Evolutionary conservation across 2,329 filamentous ascomycete species (phyloP).

Genomic region (Exophiala lecanii-corni): DNA sequence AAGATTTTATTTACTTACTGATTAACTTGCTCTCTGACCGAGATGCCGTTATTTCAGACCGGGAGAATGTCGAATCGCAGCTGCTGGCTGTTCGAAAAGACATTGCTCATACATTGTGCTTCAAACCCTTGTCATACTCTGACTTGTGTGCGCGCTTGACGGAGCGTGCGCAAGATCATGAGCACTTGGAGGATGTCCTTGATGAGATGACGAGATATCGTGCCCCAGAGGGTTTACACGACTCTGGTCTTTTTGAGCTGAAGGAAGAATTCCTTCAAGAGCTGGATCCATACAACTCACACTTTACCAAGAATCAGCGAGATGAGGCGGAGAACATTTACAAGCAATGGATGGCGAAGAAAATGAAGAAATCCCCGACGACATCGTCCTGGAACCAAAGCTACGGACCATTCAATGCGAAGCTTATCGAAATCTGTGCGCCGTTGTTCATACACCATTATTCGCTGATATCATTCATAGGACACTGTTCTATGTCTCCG

Average conservation of each 20-base stretch:
- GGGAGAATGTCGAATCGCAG: constrained; percentile 62
- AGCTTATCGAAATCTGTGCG: constrained; percentile 69
- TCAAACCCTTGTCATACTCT: constrained; percentile 92
- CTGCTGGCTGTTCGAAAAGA: constrained; percentile 75
- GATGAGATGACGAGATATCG: constrained; percentile 86
- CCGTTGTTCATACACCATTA: constrained; percentile 75
- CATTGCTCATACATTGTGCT: constrained; percentile 89
- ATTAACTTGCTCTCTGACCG: constrained; percentile 89
- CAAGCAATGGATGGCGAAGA: constrained; percentile 80
- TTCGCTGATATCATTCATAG: constrained; percentile 91
- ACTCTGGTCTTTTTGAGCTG: constrained; percentile 90
- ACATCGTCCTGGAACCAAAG: constrained; percentile 88
- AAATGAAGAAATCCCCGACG: constrained; percentile 73
- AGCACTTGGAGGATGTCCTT: constrained; percentile 79
- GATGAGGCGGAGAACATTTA: constrained; percentile 92
- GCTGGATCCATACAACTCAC: constrained; percentile 90
- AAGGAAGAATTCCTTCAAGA: constrained; percentile 80
- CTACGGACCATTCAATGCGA: constrained; percentile 71
- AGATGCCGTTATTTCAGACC: constrained; percentile 66
- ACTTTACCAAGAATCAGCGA: constrained; percentile 94
- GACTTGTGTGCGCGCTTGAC: constrained; percentile 82
- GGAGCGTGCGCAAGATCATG: constrained; percentile 82
- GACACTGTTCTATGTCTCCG: constrained; percentile 74
- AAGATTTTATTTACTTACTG: constrained; percentile 91
- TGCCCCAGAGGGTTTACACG: constrained; percentile 81